Base-by-base conservation (phyloP, 139 green algal genomes). In the Chlorella sp. region DNA sequence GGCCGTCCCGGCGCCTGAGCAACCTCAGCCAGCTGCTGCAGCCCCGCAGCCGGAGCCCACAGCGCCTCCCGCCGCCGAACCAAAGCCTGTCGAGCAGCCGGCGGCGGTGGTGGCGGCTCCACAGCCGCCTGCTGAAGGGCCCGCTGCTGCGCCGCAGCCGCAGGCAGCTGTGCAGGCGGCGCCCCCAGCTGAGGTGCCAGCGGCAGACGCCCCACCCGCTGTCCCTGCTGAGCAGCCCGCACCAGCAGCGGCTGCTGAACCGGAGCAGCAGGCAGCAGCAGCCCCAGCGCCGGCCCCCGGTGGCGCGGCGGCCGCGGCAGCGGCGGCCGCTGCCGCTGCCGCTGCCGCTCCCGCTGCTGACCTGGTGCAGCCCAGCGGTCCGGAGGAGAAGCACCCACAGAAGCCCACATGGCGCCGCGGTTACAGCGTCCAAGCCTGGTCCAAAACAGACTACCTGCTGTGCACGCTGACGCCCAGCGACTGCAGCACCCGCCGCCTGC, bases 371-470 rank as follows among this genome's bases (percentile, higher is more conserved):
- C 41, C 72, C 4, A 41, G 23, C 18, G 28, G 26, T 20, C 72
- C 72, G 21, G 76, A 83, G 76, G 76, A 83, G 76, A 57, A 74
- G 63, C 78, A 83, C 78, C 28, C 39, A 3, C 39, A 64, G n/a
- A 83, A 83, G 63, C 78, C 78, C 63, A 74, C 63, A 16, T 83
- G 78, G 78, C 78, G 78, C 4, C 63, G 78, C 28, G 78, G 78
- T 3, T 83, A 75, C 78, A 82, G 26, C 26, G 28, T 21, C 5
- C 3, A 4, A 25, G 62, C 26, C 26, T n/a, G 62, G 62, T 36
- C 34, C 39, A 39, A 38, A 17, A 74, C 78, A 4, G 63, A 74
- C 23, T 83, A 74, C 39, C 23, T 83, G 63, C 30, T 83, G 39
- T 41, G 32, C 39, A 83, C 78, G 11, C 78, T 83, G 13, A 83